These are phyloP conservation scores for Talaromyces borbonicus DNA, from an alignment of 495 filamentous ascomycete species.

Conservation along the genomic window DNA sequence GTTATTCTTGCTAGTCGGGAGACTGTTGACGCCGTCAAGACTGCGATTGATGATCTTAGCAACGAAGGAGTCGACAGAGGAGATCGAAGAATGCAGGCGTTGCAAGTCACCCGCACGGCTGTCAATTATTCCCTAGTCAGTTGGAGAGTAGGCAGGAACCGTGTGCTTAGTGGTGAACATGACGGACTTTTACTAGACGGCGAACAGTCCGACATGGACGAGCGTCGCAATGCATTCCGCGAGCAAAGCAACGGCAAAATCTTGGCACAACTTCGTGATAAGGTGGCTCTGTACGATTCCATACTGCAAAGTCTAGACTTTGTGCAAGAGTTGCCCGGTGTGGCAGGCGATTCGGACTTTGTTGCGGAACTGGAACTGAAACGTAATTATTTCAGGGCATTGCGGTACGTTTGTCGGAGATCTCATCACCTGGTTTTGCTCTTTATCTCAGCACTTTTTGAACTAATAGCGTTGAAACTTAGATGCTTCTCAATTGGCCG, in stretches of 20 bases:
- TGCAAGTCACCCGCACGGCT: slow-evolving; percentile 85
- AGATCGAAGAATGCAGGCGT: slow-evolving; percentile 80
- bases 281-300: slow-evolving; percentile 86
- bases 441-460: slow-evolving; percentile 7
- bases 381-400: slow-evolving; percentile 72
- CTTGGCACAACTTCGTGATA: slow-evolving; percentile 72
- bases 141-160: slow-evolving; percentile 90
- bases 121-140: slow-evolving; percentile 88
- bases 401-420: slow-evolving; percentile 49
- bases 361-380: slow-evolving; percentile 68
- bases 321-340: slow-evolving; percentile 78
- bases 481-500: slow-evolving; percentile 80
- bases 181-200: slow-evolving; percentile 60
- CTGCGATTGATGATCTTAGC: slow-evolving; percentile 80
- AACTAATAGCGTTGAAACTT: background rate
- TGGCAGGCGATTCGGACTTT: slow-evolving; percentile 75
- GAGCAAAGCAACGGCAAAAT: slow-evolving; percentile 57
- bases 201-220: slow-evolving; percentile 38
- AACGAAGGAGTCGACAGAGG: slow-evolving; percentile 75
- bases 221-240: slow-evolving; percentile 40
- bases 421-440: background rate
- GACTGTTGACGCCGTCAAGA: slow-evolving; percentile 84
- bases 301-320: slow-evolving; percentile 84
- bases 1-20: slow-evolving; percentile 88
- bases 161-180: slow-evolving; percentile 68